A percentile compares a stretch with the other conserved stretches of the same genome.
Conservation (phyloP, 176 grass and related monocot genomes). For the Neostapfia colusana region DNA sequence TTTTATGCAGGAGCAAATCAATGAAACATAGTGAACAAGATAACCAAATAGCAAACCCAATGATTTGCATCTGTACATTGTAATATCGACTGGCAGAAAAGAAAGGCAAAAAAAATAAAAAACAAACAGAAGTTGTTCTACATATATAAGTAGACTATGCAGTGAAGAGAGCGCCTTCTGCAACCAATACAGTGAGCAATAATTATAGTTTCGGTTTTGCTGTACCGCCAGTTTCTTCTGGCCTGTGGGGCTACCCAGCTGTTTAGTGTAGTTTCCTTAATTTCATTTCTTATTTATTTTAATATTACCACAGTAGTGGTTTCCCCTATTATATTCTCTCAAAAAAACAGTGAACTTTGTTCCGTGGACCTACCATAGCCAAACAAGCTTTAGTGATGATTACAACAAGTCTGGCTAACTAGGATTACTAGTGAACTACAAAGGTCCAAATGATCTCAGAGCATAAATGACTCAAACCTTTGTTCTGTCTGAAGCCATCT, state of each 20-base stretch:
- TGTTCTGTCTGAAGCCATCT: slow-evolving; percentile 96
- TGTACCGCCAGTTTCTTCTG: too few species aligned
- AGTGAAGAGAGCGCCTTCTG: not conserved
- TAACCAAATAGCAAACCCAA: not conserved
- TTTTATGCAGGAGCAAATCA: slow-evolving; percentile 8
- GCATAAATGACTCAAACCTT: slow-evolving; percentile 61
- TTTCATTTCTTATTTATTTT: too few species aligned
- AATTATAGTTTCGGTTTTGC: too few species aligned
- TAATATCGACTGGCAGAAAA: not conserved
- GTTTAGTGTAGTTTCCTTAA: too few species aligned
- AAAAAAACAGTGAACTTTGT: not conserved
- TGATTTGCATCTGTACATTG: not conserved
- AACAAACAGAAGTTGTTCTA: not conserved
- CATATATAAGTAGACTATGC: not conserved
- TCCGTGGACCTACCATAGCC: not conserved
- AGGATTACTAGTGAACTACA: slow-evolving; percentile 9
- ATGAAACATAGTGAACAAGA: slow-evolving; percentile 1
- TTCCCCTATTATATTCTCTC: too few species aligned
- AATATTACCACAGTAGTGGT: too few species aligned
- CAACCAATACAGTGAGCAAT: not conserved
- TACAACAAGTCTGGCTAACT: slow-evolving; percentile 16
- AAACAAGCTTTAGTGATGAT: not conserved
- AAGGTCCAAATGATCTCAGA: not conserved
- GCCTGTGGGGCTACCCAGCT: too few species aligned
- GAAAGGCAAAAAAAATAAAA: not conserved